phyloP scores from a whole-genome alignment of 2,329 filamentous ascomycete species.

The Cadophora luteo-olivacea region DNA sequence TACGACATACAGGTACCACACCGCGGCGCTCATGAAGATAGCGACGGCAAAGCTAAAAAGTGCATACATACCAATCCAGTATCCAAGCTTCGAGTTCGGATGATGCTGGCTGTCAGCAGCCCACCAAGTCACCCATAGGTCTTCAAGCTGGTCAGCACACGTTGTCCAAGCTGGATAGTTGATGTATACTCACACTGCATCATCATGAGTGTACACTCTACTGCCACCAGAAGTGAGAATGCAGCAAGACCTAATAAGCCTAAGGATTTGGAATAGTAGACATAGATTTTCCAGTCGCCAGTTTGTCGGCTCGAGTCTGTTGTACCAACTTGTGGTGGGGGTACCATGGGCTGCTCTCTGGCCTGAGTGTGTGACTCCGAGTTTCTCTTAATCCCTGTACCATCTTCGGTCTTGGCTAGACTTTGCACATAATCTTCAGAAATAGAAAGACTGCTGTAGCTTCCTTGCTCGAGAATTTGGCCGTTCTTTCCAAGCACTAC shows the following conservation, averaged over 20 bases:
- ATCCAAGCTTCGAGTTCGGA: neutral
- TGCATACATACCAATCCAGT: constrained; percentile 11
- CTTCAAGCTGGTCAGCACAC: neutral
- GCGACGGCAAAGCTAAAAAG: constrained; percentile 7
- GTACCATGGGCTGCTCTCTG: neutral
- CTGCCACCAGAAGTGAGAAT: neutral
- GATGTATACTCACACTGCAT: neutral
- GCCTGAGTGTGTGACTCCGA: neutral
- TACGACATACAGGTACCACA: constrained; percentile 7
- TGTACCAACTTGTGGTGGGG: neutral
- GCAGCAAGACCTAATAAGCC: neutral
- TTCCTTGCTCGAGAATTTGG: constrained; percentile 42
- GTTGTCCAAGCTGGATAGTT: neutral
- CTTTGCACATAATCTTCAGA: constrained; percentile 31
- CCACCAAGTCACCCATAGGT: constrained; percentile 10
- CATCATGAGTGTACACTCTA: constrained; percentile 2
- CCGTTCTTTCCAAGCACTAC: constrained; percentile 46
- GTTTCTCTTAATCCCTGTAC: neutral
- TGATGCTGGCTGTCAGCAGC: neutral
- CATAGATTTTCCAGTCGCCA: constrained; percentile 14
- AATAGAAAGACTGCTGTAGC: constrained; percentile 25
- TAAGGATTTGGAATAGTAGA: constrained; percentile 13
- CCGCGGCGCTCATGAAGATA: neutral
- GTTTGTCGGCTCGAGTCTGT: constrained; percentile 9
- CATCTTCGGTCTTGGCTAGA: constrained; percentile 19